phyloP scores from a whole-genome alignment of 768 basidiomycete species.

The Pholiota molesta region DNA sequence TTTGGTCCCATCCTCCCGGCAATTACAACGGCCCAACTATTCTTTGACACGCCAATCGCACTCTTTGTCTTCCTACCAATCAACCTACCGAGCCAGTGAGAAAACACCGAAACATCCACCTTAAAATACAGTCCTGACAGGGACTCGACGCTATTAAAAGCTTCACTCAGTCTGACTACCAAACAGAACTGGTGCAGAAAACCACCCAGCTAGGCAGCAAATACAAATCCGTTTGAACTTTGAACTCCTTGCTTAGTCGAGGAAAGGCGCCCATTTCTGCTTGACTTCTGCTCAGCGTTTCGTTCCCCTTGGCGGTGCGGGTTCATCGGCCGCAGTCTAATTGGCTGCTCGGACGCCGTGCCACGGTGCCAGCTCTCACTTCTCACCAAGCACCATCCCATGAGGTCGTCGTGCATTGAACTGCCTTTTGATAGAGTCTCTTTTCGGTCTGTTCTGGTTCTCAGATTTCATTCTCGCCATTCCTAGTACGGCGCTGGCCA shows the following conservation, averaged over 20 bases:
- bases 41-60: constrained; percentile 7
- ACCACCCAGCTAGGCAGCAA: too few species aligned
- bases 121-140: too few species aligned
- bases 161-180: too few species aligned
- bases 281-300: neutral
- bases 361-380: too few species aligned
- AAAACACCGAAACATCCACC: neutral
- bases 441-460: too few species aligned
- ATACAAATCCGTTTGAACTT: too few species aligned
- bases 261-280: neutral
- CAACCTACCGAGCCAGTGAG: constrained; percentile 2
- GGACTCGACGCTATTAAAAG: too few species aligned
- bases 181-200: too few species aligned
- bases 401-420: neutral
- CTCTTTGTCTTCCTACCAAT: neutral
- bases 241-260: too few species aligned
- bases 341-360: neutral
- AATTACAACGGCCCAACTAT: constrained; percentile 3
- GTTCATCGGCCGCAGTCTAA: neutral
- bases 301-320: neutral
- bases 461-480: too few species aligned
- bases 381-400: neutral
- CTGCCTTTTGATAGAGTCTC: too few species aligned
- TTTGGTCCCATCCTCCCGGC: constrained; percentile 8
- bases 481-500: too few species aligned